Percentiles rank a stretch among this genome's conserved stretches.
Conservation (phyloP, 352 stramenopile genomes). For the Phytophthora fragariae region DNA sequence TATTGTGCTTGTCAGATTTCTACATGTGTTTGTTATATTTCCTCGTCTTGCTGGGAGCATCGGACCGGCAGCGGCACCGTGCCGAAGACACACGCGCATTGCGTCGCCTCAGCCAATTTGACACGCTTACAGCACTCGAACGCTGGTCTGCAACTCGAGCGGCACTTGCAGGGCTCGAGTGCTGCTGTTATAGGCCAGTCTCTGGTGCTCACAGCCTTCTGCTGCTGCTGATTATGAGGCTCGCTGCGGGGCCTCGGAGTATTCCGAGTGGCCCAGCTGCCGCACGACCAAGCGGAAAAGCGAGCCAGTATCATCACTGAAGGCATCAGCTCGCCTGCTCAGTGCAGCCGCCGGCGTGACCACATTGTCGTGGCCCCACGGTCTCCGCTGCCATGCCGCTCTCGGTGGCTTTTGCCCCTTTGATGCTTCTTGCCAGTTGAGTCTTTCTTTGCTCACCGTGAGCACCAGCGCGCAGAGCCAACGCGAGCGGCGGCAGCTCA, state of each 20-base stretch:
- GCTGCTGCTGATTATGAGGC: constrained; percentile 19
- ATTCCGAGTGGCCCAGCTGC: constrained; percentile 27
- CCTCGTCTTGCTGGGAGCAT: background rate
- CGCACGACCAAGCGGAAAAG: background rate
- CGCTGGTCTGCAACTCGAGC: background rate
- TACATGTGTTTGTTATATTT: background rate
- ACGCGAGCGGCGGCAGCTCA: constrained; percentile 6
- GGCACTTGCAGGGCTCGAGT: too few relatives aligned
- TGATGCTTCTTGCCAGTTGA: background rate
- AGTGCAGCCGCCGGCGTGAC: background rate
- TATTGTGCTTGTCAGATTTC: background rate
- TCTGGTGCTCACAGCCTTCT: background rate
- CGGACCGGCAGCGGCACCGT: background rate
- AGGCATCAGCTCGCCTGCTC: background rate
- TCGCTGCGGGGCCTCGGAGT: constrained; percentile 10
- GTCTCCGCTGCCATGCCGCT: background rate
- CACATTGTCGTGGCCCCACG: background rate
- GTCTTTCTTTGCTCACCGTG: background rate
- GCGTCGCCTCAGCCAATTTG: constrained; percentile 21
- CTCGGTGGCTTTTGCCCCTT: too few relatives aligned
- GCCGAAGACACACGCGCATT: constrained; percentile 21
- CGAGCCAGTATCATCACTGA: background rate
- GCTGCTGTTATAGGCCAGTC: background rate
- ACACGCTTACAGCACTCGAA: constrained; percentile 17
- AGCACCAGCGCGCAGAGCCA: constrained; percentile 2